These are phyloP conservation scores for Eremomyces bilateralis DNA, from an alignment of 495 filamentous ascomycete genomes.

Conservation along the genomic window DNA sequence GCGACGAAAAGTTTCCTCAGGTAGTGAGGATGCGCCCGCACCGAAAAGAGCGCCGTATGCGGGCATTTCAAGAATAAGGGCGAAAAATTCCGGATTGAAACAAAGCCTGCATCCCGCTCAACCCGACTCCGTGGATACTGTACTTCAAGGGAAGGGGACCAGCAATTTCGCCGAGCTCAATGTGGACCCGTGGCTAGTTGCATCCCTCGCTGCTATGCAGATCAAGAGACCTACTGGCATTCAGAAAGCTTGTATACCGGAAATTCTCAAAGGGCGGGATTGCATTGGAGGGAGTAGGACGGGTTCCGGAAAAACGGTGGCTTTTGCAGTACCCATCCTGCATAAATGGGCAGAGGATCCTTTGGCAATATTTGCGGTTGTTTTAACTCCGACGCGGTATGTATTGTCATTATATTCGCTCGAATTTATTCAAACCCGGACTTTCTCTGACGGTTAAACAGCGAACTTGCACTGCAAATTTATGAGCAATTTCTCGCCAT, in stretches of 20 bases:
- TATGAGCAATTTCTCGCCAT: constrained; percentile 89
- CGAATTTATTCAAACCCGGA: background rate
- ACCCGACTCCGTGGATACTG: too few relatives aligned
- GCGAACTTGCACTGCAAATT: constrained; percentile 88
- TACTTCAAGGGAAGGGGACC: constrained; percentile 24
- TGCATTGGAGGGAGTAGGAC: constrained; percentile 89
- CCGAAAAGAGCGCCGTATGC: too few relatives aligned
- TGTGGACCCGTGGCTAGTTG: constrained; percentile 75
- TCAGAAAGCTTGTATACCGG: constrained; percentile 76
- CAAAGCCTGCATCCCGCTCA: too few relatives aligned
- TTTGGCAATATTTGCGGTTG: constrained; percentile 67
- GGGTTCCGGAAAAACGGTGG: constrained; percentile 97
- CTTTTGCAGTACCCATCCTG: constrained; percentile 81
- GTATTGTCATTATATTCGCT: background rate
- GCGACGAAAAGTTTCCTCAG: too few relatives aligned
- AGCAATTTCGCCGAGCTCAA: constrained; percentile 53
- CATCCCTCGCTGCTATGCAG: constrained; percentile 63
- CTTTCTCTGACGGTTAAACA: constrained; percentile 8
- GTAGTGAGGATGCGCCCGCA: too few relatives aligned
- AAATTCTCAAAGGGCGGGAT: constrained; percentile 72
- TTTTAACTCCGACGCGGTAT: constrained; percentile 75
- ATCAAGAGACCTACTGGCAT: constrained; percentile 80
- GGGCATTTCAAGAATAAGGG: too few relatives aligned
- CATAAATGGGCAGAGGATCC: constrained; percentile 89
- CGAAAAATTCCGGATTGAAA: too few relatives aligned